A percentile compares a stretch with the other conserved stretches of the same genome.
These are phyloP conservation scores for Citrus maxima DNA, from an alignment of 345 rosid genomes.

Conservation along the genomic window DNA sequence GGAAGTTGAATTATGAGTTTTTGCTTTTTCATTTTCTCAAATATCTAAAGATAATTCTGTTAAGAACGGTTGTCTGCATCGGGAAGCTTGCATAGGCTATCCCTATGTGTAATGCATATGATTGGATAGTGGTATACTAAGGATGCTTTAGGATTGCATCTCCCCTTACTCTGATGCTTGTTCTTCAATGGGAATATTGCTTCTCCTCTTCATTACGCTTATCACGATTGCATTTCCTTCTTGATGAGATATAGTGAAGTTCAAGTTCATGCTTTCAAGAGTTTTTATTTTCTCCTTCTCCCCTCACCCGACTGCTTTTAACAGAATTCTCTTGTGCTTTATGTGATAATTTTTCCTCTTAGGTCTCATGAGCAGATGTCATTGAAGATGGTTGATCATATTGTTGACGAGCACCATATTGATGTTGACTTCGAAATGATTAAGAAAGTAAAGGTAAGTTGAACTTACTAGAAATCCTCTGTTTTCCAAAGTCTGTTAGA, in stretches of 20 bases:
- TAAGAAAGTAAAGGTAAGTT: constrained; percentile 71
- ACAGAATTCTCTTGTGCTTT: constrained; percentile 4
- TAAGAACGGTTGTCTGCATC: background rate
- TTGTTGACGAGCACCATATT: constrained; percentile 76
- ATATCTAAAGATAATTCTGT: too few relatives aligned
- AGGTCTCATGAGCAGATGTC: constrained; percentile 97
- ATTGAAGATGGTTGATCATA: constrained; percentile 65
- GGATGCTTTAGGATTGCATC: background rate
- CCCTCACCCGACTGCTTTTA: background rate
- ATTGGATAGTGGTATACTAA: background rate
- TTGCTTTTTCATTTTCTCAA: background rate
- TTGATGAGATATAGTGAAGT: background rate
- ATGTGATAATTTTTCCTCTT: constrained; percentile 12
- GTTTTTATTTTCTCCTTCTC: background rate
- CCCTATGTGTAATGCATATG: background rate
- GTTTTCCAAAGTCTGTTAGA: background rate
- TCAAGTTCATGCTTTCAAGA: background rate
- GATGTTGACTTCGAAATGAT: constrained; percentile 79
- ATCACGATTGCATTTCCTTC: background rate
- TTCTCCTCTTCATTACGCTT: background rate
- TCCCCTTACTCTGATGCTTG: background rate
- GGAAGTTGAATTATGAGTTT: background rate
- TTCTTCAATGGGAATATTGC: background rate
- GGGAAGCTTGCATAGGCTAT: background rate
- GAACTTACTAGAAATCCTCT: background rate